These are phyloP conservation scores for Panaeolus papilionaceus DNA, from an alignment of 768 basidiomycete genomes.

Conservation along the genomic window DNA sequence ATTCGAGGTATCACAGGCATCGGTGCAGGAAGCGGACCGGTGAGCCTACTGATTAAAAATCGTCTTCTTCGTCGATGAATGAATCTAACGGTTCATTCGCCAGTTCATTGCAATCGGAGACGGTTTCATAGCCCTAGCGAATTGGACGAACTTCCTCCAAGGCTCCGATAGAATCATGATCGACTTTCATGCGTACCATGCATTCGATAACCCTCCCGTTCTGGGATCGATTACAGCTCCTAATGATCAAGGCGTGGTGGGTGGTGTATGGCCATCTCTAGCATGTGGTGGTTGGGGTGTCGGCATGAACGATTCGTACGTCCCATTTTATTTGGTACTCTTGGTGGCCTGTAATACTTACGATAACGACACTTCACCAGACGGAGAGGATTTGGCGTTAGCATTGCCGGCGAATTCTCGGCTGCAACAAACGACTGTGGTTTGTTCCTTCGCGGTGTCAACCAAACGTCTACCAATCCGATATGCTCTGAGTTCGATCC, in stretches of 20 bases:
- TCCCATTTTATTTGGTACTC: constrained; percentile 21
- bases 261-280: constrained; percentile 51
- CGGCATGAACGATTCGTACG: constrained; percentile 55
- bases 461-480: constrained; percentile 44
- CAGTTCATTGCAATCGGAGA: constrained; percentile 58
- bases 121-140: constrained; percentile 47
- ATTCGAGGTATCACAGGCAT: constrained; percentile 73
- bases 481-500: constrained; percentile 46
- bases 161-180: constrained; percentile 67
- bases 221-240: constrained; percentile 37
- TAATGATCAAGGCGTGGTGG: constrained; percentile 39
- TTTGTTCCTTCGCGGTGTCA: constrained; percentile 36
- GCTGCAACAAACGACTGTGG: constrained; percentile 70
- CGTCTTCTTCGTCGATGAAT: background rate
- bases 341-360: constrained; percentile 35
- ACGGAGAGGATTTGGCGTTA: constrained; percentile 64
- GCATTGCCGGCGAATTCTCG: constrained; percentile 79
- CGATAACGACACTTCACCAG: constrained; percentile 29
- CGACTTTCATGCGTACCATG: constrained; percentile 75
- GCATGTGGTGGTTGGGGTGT: constrained; percentile 68
- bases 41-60: constrained; percentile 19
- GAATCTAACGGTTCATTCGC: background rate
- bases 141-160: constrained; percentile 56
- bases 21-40: constrained; percentile 70
- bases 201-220: constrained; percentile 52